Percentiles rank a stretch among this genome's conserved stretches.
Conservation (phyloP, 2,329 filamentous ascomycete genomes). For the Pestalotiopsis sp. region DNA sequence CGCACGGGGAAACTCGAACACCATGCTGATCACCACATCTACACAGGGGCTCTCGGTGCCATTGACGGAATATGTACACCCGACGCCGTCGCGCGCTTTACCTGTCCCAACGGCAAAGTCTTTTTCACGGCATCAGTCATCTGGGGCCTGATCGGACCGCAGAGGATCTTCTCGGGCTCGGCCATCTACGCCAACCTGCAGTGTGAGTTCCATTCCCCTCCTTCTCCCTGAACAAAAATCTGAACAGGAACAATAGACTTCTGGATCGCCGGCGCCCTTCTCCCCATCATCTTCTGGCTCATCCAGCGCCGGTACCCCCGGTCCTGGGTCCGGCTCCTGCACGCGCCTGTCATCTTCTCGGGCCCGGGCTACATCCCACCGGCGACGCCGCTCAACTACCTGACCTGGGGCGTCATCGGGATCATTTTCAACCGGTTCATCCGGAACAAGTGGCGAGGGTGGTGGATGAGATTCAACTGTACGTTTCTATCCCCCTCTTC, state of each 20-base stretch:
- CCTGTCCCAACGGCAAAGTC: constrained; percentile 59
- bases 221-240: background rate
- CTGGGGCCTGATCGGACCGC: constrained; percentile 64
- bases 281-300: constrained; percentile 53
- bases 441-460: constrained; percentile 40
- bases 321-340: constrained; percentile 50
- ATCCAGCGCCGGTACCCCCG: constrained; percentile 50
- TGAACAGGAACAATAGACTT: constrained; percentile 38
- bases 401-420: constrained; percentile 52
- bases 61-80: constrained; percentile 56
- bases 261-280: constrained; percentile 54
- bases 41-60: constrained; percentile 37
- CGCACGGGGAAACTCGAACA: background rate
- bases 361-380: constrained; percentile 53
- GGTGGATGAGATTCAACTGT: constrained; percentile 10
- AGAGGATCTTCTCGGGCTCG: constrained; percentile 50
- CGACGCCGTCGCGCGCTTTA: constrained; percentile 52
- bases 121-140: constrained; percentile 64
- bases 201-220: constrained; percentile 27
- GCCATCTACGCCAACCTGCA: constrained; percentile 52
- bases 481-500: background rate
- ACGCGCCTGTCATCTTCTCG: constrained; percentile 57
- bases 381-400: constrained; percentile 57
- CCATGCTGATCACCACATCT: background rate
- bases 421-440: constrained; percentile 55